These are phyloP conservation scores for Boechera divaricarpa DNA, from an alignment of 345 rosid genomes.

Conservation along the genomic window DNA sequence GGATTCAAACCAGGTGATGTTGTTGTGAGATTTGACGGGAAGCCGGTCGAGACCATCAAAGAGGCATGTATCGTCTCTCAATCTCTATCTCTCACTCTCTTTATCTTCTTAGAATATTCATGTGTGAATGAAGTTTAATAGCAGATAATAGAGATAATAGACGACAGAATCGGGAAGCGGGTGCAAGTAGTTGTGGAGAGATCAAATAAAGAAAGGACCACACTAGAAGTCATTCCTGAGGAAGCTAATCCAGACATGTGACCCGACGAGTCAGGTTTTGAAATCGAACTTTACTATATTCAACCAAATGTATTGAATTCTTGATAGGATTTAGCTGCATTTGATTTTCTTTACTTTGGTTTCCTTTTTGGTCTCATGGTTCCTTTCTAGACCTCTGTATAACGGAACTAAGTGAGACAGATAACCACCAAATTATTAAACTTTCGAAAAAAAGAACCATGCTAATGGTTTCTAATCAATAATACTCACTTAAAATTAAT, in stretches of 20 bases:
- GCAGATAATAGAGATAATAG: slow-evolving; percentile 79
- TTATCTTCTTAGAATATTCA: neutral
- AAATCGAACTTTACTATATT: neutral
- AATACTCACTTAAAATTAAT: too few relatives aligned
- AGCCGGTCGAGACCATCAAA: slow-evolving; percentile 71
- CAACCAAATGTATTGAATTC: neutral
- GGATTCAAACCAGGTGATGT: slow-evolving; percentile 91
- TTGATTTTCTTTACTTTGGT: neutral
- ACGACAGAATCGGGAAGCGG: slow-evolving; percentile 62
- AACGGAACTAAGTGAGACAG: neutral
- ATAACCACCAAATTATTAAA: neutral
- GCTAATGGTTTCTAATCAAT: neutral
- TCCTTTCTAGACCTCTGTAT: neutral
- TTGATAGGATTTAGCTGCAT: neutral
- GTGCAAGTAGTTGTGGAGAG: slow-evolving; percentile 67
- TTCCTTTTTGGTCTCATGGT: neutral
- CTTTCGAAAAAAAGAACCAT: neutral
- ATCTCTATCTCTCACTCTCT: neutral
- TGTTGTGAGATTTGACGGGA: slow-evolving; percentile 73
- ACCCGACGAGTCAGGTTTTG: neutral
- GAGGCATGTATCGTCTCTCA: slow-evolving; percentile 55
- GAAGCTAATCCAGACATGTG: slow-evolving; percentile 74
- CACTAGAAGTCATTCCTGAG: slow-evolving; percentile 71
- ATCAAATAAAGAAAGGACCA: slow-evolving; percentile 49
- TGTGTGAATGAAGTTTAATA: slow-evolving; percentile 11